phyloP scores from a whole-genome alignment of 164 flowering plant genomes.

The Aristolochia californica region DNA sequence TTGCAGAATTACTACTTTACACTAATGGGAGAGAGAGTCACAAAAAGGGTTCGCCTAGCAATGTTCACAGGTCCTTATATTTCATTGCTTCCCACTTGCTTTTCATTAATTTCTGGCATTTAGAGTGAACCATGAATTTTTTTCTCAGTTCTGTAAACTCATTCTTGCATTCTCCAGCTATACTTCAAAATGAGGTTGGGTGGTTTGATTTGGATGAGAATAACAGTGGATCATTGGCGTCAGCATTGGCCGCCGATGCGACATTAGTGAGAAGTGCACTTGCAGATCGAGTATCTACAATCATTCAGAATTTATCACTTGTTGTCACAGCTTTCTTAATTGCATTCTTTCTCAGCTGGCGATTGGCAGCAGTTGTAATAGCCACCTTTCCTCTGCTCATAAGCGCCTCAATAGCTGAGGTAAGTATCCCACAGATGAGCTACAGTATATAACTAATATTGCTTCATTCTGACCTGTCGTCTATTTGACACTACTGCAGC shows the following conservation, averaged over 20 bases:
- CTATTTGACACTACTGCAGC: slow-evolving; percentile 28
- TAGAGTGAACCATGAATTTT: not conserved
- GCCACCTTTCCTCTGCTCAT: slow-evolving; percentile 65
- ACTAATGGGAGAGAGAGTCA: slow-evolving; percentile 66
- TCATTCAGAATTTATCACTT: slow-evolving; percentile 63
- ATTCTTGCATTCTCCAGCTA: slow-evolving; percentile 31
- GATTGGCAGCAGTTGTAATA: slow-evolving; percentile 44
- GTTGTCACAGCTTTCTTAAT: slow-evolving; percentile 50
- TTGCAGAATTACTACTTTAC: slow-evolving; percentile 64
- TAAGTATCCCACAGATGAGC: slow-evolving; percentile 6
- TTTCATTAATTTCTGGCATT: not conserved
- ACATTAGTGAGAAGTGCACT: slow-evolving; percentile 55
- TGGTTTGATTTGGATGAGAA: slow-evolving; percentile 82
- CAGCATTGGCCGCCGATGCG: slow-evolving; percentile 61
- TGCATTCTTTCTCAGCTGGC: slow-evolving; percentile 60
- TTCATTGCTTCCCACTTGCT: not conserved
- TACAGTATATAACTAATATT: too few relatives aligned
- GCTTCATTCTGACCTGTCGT: too few relatives aligned
- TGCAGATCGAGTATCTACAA: slow-evolving; percentile 58
- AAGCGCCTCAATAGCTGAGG: slow-evolving; percentile 62
- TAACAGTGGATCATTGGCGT: slow-evolving; percentile 38
- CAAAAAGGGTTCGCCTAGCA: slow-evolving; percentile 50
- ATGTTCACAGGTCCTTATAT: slow-evolving; percentile 57
- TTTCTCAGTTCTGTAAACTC: not conserved
- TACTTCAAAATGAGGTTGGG: slow-evolving; percentile 67